Conservation (phyloP, 768 basidiomycete species). For the Suillus paluster region DNA sequence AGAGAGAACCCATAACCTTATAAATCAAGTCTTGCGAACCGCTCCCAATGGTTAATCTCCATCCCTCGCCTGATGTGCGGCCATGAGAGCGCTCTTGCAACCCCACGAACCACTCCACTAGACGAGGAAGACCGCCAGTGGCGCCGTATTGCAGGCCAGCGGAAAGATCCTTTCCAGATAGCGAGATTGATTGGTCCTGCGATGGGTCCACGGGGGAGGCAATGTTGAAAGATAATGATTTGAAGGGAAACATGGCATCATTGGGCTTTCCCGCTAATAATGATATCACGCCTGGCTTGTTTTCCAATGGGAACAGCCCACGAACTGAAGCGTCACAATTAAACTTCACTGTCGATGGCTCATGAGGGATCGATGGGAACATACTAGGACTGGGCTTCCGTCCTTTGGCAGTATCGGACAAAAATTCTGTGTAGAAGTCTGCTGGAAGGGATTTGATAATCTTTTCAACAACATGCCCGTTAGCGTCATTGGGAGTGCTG, state of each 20-base stretch:
- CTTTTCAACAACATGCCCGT: not conserved
- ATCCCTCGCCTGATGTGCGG: slow-evolving; percentile 62
- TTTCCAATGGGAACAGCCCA: slow-evolving; percentile 78
- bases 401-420: slow-evolving; percentile 65
- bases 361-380: slow-evolving; percentile 20
- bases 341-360: slow-evolving; percentile 3
- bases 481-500: not conserved
- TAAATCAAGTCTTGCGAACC: slow-evolving; percentile 91
- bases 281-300: slow-evolving; percentile 75
- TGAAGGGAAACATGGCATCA: slow-evolving; percentile 88
- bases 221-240: slow-evolving; percentile 70
- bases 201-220: slow-evolving; percentile 50
- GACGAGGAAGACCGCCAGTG: slow-evolving; percentile 67
- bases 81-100: slow-evolving; percentile 76
- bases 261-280: slow-evolving; percentile 94
- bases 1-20: slow-evolving; percentile 56
- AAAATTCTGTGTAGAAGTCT: slow-evolving; percentile 59
- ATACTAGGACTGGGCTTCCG: slow-evolving; percentile 67
- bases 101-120: slow-evolving; percentile 70
- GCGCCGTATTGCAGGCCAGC: slow-evolving; percentile 78
- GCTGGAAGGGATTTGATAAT: slow-evolving; percentile 44
- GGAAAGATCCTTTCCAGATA: slow-evolving; percentile 64
- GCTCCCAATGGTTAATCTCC: slow-evolving; percentile 76
- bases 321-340: slow-evolving; percentile 48
- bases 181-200: slow-evolving; percentile 51